Base-by-base conservation (phyloP, 2,329 filamentous ascomycete genomes). In the Bimuria novae-zelandiae region DNA sequence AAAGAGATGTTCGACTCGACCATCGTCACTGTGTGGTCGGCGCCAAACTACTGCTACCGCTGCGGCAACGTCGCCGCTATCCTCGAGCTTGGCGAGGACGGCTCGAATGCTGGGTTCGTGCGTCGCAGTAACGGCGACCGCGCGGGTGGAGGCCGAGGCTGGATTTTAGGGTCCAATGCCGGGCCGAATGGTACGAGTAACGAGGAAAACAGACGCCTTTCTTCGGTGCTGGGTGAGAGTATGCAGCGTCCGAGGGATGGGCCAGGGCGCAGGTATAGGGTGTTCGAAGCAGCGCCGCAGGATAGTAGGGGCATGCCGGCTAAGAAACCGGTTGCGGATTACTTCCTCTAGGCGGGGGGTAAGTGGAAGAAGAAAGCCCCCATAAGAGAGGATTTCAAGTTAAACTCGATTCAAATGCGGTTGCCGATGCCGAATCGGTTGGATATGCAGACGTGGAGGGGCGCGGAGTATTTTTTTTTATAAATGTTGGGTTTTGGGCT, bases 271-370 rank as follows among this genome's bases (percentile, higher is more conserved):
- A 81, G 94, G 62, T 99, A 99, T 76, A 82, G 93, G 30, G 93
- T 99, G 8, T 99, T 99, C 71, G 92, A 97, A 68, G 94, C 94
- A 0, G 94, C 94, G 49, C 92, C 94, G 47, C 94, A 99, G 77
- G 94, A 97, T 74, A 92, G 89, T 1, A 84, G 94, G 65, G 94
- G 94, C 4, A 99, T 99, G 94, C 94, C 94, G 54, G 94, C 94
- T 3, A 99, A 99, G 83, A 97, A 97, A 76, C 94, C 94, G 3
- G 91, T 96, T 48, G 92, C 92, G 12, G 93, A 97, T 77, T 99
- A 97, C 79, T 99, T 99, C 75, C 79, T 99, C 76, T 81, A 67
- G 67, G 36, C 54, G n/a, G 44, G 23, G 36, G 29, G 42, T 22
- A 25, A 23, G 7, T 19, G 40, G 25, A 10, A 19, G 7, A 30